Evolutionary conservation across 2,329 filamentous ascomycete genomes (phyloP), one percentile per base, ranked within the genome.

Genomic region (Myrmaecium sp.): DNA sequence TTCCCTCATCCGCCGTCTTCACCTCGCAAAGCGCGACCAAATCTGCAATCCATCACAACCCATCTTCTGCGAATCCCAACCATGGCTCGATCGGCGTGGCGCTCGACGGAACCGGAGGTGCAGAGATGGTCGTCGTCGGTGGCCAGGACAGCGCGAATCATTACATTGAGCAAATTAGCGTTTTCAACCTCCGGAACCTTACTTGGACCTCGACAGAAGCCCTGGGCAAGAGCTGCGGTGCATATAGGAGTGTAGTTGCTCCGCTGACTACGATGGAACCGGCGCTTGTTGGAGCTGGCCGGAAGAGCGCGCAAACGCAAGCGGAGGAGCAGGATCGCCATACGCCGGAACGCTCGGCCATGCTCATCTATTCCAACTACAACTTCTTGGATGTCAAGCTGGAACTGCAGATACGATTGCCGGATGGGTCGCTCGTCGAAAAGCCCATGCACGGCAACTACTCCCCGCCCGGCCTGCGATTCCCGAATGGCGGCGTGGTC

Each of bases 341-440:
- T 23, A 37, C 32, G 11, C 27, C 36, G 9, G 43, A 42, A 43
- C 66, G 64, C 10, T 62, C 66, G 5, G 62, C 69, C 3, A 94
- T 95, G 83, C 65, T 98, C 34, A 91, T 98, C 23, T 98, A 98
- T 51, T 95, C 86, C 14, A 98, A 98, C 48, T 98, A 98, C 54
- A 95, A 98, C 52, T 98, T 98, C 44, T 53, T 98, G 29, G 86
- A 98, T 41, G 89, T 98, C 37, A 95, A 93, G 49, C 60, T 98
- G 14, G 89, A 98, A 51, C 60, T 98, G 19, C 89, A 95, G 51
- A 71, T 98, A 25, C 71, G 89, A 27, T 63, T 78, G 6, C 69
- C 81, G 2, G 84, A 95, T 47, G 86, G 89, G 16, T 73, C 71
- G 0, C 57, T 98, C 28, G 69, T 72, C 1, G 89, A 98, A 49